These are phyloP conservation scores for Pseudocercospora eumusae DNA, from an alignment of 2,329 filamentous ascomycete species.

Conservation along the genomic window DNA sequence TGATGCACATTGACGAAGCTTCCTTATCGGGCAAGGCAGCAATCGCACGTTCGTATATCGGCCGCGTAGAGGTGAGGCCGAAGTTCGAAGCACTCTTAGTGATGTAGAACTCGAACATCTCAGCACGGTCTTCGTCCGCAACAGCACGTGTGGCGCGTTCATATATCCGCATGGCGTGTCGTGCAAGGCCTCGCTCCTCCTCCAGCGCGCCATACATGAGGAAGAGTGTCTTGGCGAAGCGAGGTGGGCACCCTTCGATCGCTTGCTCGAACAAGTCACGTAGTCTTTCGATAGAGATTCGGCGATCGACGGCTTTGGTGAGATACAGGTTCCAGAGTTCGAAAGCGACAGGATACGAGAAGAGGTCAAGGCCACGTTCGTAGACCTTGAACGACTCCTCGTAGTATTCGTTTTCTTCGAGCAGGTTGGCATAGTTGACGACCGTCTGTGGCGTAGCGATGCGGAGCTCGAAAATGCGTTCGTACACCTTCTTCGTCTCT, in stretches of 20 bases:
- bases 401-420: constrained; percentile 93
- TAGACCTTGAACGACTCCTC: constrained; percentile 98
- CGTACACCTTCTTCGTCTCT: constrained; percentile 91
- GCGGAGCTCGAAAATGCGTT: constrained; percentile 94
- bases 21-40: constrained; percentile 89
- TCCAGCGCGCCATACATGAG: constrained; percentile 98
- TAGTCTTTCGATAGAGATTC: constrained; percentile 90
- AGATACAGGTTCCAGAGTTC: constrained; percentile 98
- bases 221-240: constrained; percentile 93
- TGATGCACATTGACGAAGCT: constrained; percentile 96
- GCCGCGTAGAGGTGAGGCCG: constrained; percentile 86
- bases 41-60: constrained; percentile 96
- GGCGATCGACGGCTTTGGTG: constrained; percentile 93
- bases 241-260: constrained; percentile 88
- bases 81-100: constrained; percentile 99
- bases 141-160: constrained; percentile 94
- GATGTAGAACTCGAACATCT: constrained; percentile 99
- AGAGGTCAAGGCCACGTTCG: constrained; percentile 93
- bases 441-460: constrained; percentile 98
- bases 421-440: constrained; percentile 93
- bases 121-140: constrained; percentile 86
- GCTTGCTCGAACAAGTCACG: constrained; percentile 97
- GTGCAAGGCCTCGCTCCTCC: constrained; percentile 88
- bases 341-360: constrained; percentile 96
- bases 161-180: constrained; percentile 98